Evolutionary conservation across 306 rosid genomes (phyloP).

Genomic region (Macrotyloma uniflorum): DNA sequence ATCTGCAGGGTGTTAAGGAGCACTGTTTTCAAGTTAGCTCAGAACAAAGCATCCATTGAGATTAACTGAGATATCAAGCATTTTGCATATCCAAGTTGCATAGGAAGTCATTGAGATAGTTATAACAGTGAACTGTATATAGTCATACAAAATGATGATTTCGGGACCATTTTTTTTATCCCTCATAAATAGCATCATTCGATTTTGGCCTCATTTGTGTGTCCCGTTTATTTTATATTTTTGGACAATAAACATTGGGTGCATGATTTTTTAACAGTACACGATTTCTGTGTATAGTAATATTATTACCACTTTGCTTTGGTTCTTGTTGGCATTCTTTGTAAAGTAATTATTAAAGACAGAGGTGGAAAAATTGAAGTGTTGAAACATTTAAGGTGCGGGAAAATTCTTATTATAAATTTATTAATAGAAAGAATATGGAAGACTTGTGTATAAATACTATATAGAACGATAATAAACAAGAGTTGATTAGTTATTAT

Average conservation of each 20-base stretch:
- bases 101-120: constrained; percentile 38
- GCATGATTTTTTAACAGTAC: constrained; percentile 26
- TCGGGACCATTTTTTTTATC: neutral
- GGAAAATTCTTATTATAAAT: too few species aligned
- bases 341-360: too few species aligned
- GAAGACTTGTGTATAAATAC: too few species aligned
- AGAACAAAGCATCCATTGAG: neutral
- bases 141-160: constrained; percentile 38
- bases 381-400: too few species aligned
- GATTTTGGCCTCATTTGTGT: constrained; percentile 37
- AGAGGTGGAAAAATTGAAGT: too few species aligned
- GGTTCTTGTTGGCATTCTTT: neutral
- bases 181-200: constrained; percentile 24
- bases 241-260: constrained; percentile 28
- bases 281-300: constrained; percentile 28
- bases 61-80: constrained; percentile 38
- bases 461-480: too few species aligned
- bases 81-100: constrained; percentile 29
- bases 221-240: constrained; percentile 13
- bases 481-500: too few species aligned
- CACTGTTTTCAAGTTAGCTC: constrained; percentile 11
- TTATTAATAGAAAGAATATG: too few species aligned
- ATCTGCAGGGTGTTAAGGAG: neutral
- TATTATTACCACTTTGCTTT: neutral
- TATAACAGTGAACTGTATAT: constrained; percentile 43